phyloP scores from a whole-genome alignment of 306 rosid genomes.

The Cucurbita maxima region DNA sequence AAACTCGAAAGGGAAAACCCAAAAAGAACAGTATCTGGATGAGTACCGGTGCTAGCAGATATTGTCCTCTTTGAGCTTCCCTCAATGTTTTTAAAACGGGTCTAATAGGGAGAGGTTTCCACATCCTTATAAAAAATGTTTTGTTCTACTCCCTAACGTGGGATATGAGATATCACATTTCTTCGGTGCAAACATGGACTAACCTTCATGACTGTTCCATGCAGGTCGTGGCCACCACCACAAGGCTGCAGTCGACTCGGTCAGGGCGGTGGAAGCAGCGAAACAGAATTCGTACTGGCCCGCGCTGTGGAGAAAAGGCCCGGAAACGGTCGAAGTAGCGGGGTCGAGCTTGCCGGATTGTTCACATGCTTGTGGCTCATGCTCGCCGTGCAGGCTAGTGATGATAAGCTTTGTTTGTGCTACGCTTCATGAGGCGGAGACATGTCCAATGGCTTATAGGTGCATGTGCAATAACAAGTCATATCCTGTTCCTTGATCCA shows the following conservation, averaged over 20 bases:
- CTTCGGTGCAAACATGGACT: not conserved
- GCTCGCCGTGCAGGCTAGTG: slow-evolving; percentile 57
- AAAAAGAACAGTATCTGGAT: no score
- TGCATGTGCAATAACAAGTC: slow-evolving; percentile 79
- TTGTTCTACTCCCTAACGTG: no score
- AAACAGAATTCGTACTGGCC: not conserved
- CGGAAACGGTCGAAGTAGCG: slow-evolving; percentile 42
- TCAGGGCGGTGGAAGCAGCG: no score
- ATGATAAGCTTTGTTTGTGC: slow-evolving; percentile 78
- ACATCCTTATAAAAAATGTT: no score
- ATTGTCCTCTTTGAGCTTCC: no score
- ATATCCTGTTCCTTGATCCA: slow-evolving; percentile 59
- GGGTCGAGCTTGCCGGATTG: slow-evolving; percentile 79
- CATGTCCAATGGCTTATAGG: slow-evolving; percentile 90
- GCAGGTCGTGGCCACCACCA: slow-evolving; percentile 4
- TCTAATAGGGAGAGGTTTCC: no score
- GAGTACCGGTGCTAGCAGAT: no score
- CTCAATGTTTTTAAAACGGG: no score
- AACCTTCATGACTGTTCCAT: not conserved
- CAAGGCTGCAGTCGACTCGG: not conserved
- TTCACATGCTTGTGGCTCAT: slow-evolving; percentile 75
- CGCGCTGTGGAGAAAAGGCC: not conserved
- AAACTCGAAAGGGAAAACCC: no score
- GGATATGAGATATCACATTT: no score
- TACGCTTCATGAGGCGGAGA: slow-evolving; percentile 52